Percentiles rank a stretch among this genome's conserved stretches.
These are phyloP conservation scores for Fusarium cyanostomum DNA, from an alignment of 2,329 filamentous ascomycete genomes.

Conservation along the genomic window DNA sequence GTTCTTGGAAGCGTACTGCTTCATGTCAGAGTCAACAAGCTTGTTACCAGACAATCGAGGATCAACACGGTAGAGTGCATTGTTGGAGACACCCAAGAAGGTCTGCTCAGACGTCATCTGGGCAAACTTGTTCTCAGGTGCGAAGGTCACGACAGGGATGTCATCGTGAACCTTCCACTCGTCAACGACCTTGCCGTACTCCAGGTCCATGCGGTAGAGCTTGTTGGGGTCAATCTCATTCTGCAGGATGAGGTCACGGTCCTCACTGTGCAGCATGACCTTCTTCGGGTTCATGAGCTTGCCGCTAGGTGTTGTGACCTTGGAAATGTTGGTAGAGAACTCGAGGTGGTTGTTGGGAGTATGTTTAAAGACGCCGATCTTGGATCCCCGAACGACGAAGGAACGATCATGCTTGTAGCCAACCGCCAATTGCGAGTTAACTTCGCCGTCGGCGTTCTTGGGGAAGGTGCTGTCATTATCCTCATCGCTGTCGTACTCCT, in stretches of 20 bases:
- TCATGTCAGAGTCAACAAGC: conserved; percentile 89
- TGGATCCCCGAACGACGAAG: conserved; percentile 95
- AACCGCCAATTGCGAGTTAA: conserved; percentile 94
- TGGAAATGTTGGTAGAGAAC: conserved; percentile 97
- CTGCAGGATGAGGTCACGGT: conserved; percentile 89
- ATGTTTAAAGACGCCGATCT: conserved; percentile 99
- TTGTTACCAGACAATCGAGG: conserved; percentile 91
- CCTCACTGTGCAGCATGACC: conserved; percentile 94
- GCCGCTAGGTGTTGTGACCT: conserved; percentile 88
- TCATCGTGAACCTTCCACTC: conserved; percentile 99
- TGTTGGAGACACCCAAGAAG: conserved; percentile 91
- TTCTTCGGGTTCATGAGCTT: conserved; percentile 93
- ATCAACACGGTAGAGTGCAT: conserved; percentile 93
- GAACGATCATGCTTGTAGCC: conserved; percentile 97
- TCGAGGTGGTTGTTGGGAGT: conserved; percentile 91
- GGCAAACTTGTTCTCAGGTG: conserved; percentile 96
- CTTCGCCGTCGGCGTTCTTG: conserved; percentile 76
- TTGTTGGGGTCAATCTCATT: conserved; percentile 86
- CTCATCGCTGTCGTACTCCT: conserved; percentile 75
- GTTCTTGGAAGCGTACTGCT: conserved; percentile 97
- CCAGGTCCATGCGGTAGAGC: conserved; percentile 95
- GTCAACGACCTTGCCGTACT: conserved; percentile 97
- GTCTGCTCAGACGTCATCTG: conserved; percentile 97
- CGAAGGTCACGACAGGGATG: conserved; percentile 90
- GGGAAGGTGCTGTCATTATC: conserved; percentile 80